These are phyloP conservation scores for Corinectria fuckeliana DNA, from an alignment of 2,329 filamentous ascomycete genomes.

Conservation along the genomic window DNA sequence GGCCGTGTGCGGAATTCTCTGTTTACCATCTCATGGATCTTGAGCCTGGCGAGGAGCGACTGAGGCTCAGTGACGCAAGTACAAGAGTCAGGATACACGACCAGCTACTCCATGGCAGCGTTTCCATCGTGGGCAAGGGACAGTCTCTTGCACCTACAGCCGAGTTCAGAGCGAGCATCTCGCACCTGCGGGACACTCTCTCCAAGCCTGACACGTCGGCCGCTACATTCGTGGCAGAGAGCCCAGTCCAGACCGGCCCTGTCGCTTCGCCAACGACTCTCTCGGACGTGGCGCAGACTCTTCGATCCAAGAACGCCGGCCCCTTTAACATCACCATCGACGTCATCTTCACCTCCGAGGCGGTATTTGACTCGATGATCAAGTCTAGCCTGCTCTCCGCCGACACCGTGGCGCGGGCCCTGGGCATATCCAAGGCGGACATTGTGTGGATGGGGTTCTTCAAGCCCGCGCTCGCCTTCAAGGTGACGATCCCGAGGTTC, in stretches of 20 bases:
- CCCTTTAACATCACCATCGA: slow-evolving; percentile 59
- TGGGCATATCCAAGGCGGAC: slow-evolving; percentile 35
- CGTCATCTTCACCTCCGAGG: slow-evolving; percentile 51
- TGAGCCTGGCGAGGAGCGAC: slow-evolving; percentile 32
- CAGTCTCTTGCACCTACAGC: rapidly evolving
- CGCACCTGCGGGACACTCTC: neutral
- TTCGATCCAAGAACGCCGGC: slow-evolving; percentile 56
- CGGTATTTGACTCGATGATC: slow-evolving; percentile 39
- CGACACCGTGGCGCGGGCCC: slow-evolving; percentile 25
- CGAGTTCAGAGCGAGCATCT: neutral
- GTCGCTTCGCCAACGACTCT: slow-evolving; percentile 7
- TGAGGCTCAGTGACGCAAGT: neutral
- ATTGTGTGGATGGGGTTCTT: slow-evolving; percentile 50
- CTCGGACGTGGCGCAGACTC: slow-evolving; percentile 47
- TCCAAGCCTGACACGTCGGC: neutral
- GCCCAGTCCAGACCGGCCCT: rapidly evolving
- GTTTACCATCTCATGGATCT: slow-evolving; percentile 58
- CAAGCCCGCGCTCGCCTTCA: slow-evolving; percentile 55
- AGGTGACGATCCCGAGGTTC: slow-evolving; percentile 36
- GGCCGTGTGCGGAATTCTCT: slow-evolving; percentile 51
- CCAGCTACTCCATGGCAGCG: neutral
- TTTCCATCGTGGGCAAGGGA: slow-evolving; percentile 14
- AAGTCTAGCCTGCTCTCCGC: slow-evolving; percentile 15
- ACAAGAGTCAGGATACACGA: neutral
- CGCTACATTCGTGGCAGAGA: rapidly evolving